phyloP scores from a whole-genome alignment of 2,329 filamentous ascomycete genomes.

The Emmonsia crescens region DNA sequence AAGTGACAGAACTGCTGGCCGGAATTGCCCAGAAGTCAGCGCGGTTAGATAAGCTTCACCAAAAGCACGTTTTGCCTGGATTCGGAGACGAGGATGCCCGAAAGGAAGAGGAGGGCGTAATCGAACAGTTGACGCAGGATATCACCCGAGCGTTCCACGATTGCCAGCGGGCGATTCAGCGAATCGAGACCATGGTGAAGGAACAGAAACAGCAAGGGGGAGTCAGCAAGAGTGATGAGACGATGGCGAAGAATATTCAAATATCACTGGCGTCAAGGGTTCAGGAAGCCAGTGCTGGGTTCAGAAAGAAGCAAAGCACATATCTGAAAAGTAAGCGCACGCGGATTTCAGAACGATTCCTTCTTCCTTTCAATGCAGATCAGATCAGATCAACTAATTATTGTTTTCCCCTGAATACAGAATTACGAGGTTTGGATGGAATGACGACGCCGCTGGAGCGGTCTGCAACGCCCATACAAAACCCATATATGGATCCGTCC shows the following conservation, averaged over 20 bases:
- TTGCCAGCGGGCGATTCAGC: constrained; percentile 80
- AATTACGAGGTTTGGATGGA: constrained; percentile 63
- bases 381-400: background rate
- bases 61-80: constrained; percentile 91
- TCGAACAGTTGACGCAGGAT: constrained; percentile 78
- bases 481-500: constrained; percentile 71
- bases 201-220: constrained; percentile 59
- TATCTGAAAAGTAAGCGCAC: constrained; percentile 72
- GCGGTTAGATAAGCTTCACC: constrained; percentile 81
- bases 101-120: constrained; percentile 74
- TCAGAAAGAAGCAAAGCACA: constrained; percentile 93
- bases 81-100: constrained; percentile 94
- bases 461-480: constrained; percentile 42
- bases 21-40: constrained; percentile 74
- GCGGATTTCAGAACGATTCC: background rate
- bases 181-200: constrained; percentile 74
- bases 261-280: constrained; percentile 79
- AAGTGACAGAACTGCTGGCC: constrained; percentile 72
- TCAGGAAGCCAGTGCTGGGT: constrained; percentile 81
- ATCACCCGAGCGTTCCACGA: constrained; percentile 84
- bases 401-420: constrained; percentile 31
- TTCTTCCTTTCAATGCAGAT: background rate
- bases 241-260: constrained; percentile 93
- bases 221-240: constrained; percentile 74
- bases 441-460: constrained; percentile 43